Percentiles rank a stretch among this genome's conserved stretches.
These are phyloP conservation scores for Globisporangium perplexum DNA, from an alignment of 352 stramenopile species.

Conservation along the genomic window DNA sequence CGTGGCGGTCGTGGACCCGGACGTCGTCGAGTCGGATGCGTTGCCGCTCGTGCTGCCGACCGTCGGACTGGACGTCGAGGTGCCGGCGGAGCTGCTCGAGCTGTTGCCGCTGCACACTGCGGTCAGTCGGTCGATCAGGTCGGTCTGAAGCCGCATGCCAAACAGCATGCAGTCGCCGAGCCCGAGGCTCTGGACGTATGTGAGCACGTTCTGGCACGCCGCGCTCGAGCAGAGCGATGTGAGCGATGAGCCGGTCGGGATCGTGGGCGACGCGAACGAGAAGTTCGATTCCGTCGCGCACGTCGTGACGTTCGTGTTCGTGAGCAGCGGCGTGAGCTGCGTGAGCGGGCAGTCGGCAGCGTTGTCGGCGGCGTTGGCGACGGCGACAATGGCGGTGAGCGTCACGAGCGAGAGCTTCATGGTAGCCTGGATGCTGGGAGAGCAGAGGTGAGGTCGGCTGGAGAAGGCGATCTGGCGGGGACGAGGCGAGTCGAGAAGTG, in stretches of 20 bases:
- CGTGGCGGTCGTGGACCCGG: too few species aligned
- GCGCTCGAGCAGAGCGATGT: slow-evolving; percentile 18
- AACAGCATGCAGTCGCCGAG: slow-evolving; percentile 27
- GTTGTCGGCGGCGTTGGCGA: not conserved
- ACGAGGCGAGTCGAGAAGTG: slow-evolving; percentile 5
- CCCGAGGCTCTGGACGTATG: slow-evolving; percentile 11
- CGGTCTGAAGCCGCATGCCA: not conserved
- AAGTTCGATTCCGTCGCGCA: slow-evolving; percentile 21
- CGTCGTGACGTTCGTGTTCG: not conserved
- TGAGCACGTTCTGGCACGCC: slow-evolving; percentile 17
- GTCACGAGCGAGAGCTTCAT: slow-evolving; percentile 12
- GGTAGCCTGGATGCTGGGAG: not conserved
- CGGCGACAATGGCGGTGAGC: slow-evolving; percentile 3
- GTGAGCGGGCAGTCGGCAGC: slow-evolving; percentile 4
- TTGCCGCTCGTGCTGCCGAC: not conserved
- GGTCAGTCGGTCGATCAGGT: too few species aligned
- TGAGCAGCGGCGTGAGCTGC: slow-evolving; percentile 8
- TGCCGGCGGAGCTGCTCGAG: not conserved
- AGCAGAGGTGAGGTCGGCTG: too few species aligned
- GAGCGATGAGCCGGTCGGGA: slow-evolving; percentile 6
- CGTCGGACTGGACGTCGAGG: not conserved
- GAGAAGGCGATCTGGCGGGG: not conserved
- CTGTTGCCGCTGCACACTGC: too few species aligned
- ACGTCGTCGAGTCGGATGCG: not conserved
- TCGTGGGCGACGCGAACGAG: slow-evolving; percentile 6